Evolutionary conservation across 2,329 filamentous ascomycete genomes (phyloP), one percentile per base, ranked within the genome.

Genomic region (Lachnellula suecica): DNA sequence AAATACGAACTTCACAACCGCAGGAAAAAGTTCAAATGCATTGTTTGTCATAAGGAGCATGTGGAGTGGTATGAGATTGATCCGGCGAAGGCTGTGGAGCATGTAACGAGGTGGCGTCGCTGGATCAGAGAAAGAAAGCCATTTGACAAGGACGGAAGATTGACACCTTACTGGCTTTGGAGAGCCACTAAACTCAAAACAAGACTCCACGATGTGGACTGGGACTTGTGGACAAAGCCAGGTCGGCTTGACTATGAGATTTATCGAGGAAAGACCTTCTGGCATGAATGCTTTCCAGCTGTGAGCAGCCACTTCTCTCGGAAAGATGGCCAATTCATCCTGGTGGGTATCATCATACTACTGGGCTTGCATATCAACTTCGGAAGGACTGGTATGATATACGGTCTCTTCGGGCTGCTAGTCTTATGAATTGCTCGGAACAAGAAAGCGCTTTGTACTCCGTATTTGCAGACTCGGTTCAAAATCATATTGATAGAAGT

Each of bases 151-250:
- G n/a, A n/a, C 11, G 25, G 44, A 9, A 22, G 19, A 2, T 19
- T 46, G 44, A 46, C 44, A n/a, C 44, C 44, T 19, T 46, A 46
- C n/a, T 46, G 44, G 44, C n/a, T 13, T 22, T 46, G 27, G n/a
- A 23, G 44, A 23, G 44, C 23, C 13, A 15, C 34, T n/a, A 9
- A n/a, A 22, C 27, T 46, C 9, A 19, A 31, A 22, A 34, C 17
- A 23, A 34, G 13, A 19, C 22, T 46, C 10, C n/a, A 29, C 4
- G 20, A 31, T 10, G 31, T 38, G 23, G 35, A 37, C n/a, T 47
- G 44, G 44, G 44, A 38, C 31, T 10, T 10, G n/a, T 47, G 34
- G 29, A 37, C 22, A 19, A 15, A 47, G 9, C 44, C 44, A 27
- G 25, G 20, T 27, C 40, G 6, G 22, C 22, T 43, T n/a, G 40